phyloP scores from a whole-genome alignment of 176 grass and related monocot species.

The Eremochloa ophiuroides region DNA sequence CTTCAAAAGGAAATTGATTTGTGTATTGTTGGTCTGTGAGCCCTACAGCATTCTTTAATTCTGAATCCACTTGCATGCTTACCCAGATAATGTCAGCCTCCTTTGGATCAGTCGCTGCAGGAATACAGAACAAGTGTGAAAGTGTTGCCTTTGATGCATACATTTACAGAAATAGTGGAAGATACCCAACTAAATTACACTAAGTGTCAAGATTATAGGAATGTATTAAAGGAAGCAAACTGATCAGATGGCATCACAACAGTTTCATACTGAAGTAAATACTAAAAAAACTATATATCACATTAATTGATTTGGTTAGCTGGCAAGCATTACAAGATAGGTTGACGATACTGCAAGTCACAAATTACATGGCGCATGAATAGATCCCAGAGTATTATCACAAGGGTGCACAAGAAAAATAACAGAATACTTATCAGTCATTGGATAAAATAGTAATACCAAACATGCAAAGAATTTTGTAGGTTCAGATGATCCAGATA shows the following conservation, averaged over 20 bases:
- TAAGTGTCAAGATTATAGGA: not conserved
- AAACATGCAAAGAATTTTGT: not conserved
- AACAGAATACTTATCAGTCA: not conserved
- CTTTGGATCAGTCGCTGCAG: slow-evolving; percentile 75
- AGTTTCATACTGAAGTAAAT: not conserved
- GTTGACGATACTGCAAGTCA: not conserved
- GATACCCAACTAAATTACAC: not conserved
- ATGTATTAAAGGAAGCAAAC: not conserved
- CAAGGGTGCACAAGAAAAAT: not conserved
- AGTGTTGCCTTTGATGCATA: slow-evolving; percentile 12
- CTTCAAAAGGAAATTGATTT: slow-evolving; percentile 97
- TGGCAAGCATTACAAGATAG: not conserved
- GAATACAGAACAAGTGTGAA: slow-evolving; percentile 24
- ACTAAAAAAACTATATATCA: not conserved
- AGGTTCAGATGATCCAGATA: not conserved
- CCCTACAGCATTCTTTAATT: slow-evolving; percentile 67
- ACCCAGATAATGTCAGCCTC: slow-evolving; percentile 92
- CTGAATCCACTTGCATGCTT: slow-evolving; percentile 84
- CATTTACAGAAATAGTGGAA: not conserved
- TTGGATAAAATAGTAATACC: not conserved
- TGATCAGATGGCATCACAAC: not conserved
- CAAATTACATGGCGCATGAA: not conserved
- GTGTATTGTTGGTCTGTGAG: slow-evolving; percentile 74
- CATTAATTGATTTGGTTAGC: not conserved
- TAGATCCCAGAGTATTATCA: not conserved